Evolutionary conservation across 768 basidiomycete species (phyloP), one percentile per base, ranked within the genome.

Genomic region (Boletus subparvulus): DNA sequence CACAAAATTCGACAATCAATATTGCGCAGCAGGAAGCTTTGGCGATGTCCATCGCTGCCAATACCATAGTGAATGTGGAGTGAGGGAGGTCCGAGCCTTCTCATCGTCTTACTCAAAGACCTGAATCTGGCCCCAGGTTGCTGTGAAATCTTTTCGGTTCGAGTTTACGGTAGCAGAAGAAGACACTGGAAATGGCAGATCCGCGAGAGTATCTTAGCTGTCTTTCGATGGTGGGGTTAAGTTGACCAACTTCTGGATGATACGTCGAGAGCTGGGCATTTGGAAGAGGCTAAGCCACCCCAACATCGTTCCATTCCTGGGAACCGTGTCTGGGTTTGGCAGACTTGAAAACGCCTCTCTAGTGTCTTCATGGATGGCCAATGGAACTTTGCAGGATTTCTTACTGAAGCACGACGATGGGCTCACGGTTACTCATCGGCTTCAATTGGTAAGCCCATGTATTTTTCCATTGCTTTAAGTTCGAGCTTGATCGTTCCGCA

Each of bases 221-320:
- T 14, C 28, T 30, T 33, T 39, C 14, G 17, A 41, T 30, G n/a
- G 10, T 19, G 14, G 12, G n/a, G 11, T 41, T 4, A 32, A 5
- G 7, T 35, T 45, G 24, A 56, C 37, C n/a, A 30, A n/a, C 19
- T 43, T 42, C 28, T 35, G 59, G 61, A 55, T 50, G 56, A 51
- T 50, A 32, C 61, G 50, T 30, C 61, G 61, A 50, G 61, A 59
- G 44, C 47, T 63, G 32, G 50, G 56, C 2, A 54, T 55, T 16
- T 58, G 56, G 61, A 62, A 35, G 45, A 48, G 52, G 37, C 28
- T 61, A 1, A 47, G 12, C 14, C 61, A 62, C 41, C 35, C 46
- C 3, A 54, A 58, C 41, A 43, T 62, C 21, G 61, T 61, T 21
- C 51, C 61, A n/a, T 61, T 62, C 10, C 40, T 62, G 5, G 56